Conservation (phyloP, 139 green algal species). For the Asterochloris sp. region DNA sequence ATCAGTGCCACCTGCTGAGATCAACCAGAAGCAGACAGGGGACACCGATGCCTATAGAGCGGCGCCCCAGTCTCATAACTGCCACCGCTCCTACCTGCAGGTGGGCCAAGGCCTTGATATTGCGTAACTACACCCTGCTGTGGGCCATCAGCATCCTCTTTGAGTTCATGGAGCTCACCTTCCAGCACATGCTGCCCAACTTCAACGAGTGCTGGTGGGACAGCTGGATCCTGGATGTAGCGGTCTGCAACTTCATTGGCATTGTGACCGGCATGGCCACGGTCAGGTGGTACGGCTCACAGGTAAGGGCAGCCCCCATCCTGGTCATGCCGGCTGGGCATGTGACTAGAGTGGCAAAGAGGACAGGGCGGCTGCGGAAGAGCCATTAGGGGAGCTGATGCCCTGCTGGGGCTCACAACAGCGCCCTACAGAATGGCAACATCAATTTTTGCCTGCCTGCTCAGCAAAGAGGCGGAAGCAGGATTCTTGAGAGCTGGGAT, state of each 20-base stretch:
- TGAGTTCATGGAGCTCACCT: conserved; percentile 62
- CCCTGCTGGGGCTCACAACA: too few relatives aligned
- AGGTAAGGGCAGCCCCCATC: not conserved
- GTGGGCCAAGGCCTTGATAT: conserved; percentile 70
- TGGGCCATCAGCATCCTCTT: conserved; percentile 60
- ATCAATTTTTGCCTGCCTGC: too few relatives aligned
- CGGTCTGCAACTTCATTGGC: conserved; percentile 80
- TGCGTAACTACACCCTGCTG: conserved; percentile 70
- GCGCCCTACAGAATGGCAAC: too few relatives aligned
- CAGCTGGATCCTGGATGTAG: conserved; percentile 86
- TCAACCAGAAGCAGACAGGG: too few relatives aligned
- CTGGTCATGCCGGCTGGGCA: too few relatives aligned
- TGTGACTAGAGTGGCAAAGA: not conserved
- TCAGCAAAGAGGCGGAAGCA: conserved; percentile 1
- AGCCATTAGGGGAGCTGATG: too few relatives aligned
- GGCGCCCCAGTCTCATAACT: not conserved
- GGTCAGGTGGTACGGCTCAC: conserved; percentile 15
- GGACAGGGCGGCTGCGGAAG: too few relatives aligned
- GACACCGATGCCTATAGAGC: not conserved
- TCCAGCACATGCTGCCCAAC: conserved; percentile 90
- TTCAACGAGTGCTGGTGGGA: conserved; percentile 98
- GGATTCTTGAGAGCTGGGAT: too few relatives aligned
- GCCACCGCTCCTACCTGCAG: not conserved
- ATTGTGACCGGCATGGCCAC: conserved; percentile 40
- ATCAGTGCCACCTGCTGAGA: too few relatives aligned